Conservation (phyloP, 805 yeast genomes). For the Kluyveromyces siamensis region DNA sequence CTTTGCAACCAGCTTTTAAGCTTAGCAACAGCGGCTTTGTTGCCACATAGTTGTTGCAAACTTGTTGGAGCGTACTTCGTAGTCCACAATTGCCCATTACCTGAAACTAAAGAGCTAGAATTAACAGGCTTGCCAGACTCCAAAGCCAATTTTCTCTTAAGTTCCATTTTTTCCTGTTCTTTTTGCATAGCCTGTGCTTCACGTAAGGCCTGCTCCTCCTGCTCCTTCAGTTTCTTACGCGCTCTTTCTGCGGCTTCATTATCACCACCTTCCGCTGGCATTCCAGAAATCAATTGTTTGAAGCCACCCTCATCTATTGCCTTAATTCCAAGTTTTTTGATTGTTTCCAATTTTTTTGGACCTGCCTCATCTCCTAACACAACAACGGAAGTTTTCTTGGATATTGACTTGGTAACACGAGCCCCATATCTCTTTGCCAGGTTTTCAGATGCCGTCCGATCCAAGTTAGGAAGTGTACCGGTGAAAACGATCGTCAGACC, state of each 20-base stretch:
- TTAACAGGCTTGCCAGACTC: conserved; percentile 17
- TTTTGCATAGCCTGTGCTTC: conserved; percentile 41
- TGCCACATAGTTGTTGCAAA: conserved; percentile 79
- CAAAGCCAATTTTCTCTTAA: conserved; percentile 18
- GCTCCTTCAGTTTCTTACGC: conserved; percentile 55
- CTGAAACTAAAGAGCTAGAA: conserved; percentile 15
- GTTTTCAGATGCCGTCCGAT: conserved; percentile 65
- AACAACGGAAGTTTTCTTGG: conserved; percentile 77
- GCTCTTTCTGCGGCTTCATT: conserved; percentile 75
- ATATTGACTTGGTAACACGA: conserved; percentile 75
- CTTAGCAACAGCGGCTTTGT: conserved; percentile 62
- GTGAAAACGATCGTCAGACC: conserved; percentile 93
- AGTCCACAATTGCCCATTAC: conserved; percentile 77
- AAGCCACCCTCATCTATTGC: conserved; percentile 87
- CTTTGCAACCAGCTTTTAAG: conserved; percentile 64
- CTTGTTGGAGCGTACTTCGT: conserved; percentile 81
- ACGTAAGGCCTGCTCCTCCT: conserved; percentile 46
- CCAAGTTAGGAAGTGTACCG: conserved; percentile 73
- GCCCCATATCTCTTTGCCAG: conserved; percentile 87
- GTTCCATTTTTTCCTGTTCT: conserved; percentile 37
- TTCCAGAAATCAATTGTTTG: conserved; percentile 53
- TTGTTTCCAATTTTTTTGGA: conserved; percentile 82
- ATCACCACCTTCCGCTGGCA: conserved; percentile 91
- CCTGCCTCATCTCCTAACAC: conserved; percentile 96
- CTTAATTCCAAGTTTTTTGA: conserved; percentile 62